Conservation (phyloP, 768 basidiomycete genomes). For the Glaciozyma antarctica region DNA sequence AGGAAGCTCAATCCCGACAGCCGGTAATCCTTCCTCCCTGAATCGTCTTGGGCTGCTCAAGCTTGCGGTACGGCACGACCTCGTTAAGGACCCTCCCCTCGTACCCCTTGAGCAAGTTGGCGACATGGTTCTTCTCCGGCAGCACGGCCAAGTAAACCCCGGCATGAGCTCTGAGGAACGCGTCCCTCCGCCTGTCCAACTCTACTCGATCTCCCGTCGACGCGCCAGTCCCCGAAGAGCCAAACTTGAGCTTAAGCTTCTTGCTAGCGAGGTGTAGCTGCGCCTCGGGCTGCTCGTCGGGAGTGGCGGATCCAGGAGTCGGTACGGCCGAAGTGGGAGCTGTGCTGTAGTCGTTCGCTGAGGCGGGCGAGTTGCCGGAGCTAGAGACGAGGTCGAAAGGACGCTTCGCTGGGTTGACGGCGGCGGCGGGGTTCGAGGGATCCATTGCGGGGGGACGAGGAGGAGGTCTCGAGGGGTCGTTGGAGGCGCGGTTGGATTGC, state of each 20-base stretch:
- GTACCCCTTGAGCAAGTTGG: slow-evolving; percentile 5
- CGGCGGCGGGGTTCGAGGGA: too few relatives aligned
- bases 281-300: background rate
- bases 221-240: background rate
- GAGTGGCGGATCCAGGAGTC: background rate
- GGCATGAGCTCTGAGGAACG: slow-evolving; percentile 15
- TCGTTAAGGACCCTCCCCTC: background rate
- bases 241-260: slow-evolving; percentile 4
- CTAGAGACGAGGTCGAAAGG: background rate
- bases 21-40: slow-evolving; percentile 50
- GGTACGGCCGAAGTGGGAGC: slow-evolving; percentile 41
- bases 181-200: slow-evolving; percentile 2
- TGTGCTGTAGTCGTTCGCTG: slow-evolving; percentile 43
- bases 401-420: background rate
- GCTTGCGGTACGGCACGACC: slow-evolving; percentile 42
- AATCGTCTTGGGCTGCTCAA: slow-evolving; percentile 49
- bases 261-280: background rate
- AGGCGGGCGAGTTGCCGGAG: slow-evolving; percentile 39
- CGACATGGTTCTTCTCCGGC: slow-evolving; percentile 7
- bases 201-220: background rate
- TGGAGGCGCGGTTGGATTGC: too few relatives aligned
- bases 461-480: too few relatives aligned
- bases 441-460: too few relatives aligned
- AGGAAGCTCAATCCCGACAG: slow-evolving; percentile 59
- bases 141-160: slow-evolving; percentile 4